Evolutionary conservation across 306 rosid genomes (phyloP).

Genomic region (Dalbergia oliveri): DNA sequence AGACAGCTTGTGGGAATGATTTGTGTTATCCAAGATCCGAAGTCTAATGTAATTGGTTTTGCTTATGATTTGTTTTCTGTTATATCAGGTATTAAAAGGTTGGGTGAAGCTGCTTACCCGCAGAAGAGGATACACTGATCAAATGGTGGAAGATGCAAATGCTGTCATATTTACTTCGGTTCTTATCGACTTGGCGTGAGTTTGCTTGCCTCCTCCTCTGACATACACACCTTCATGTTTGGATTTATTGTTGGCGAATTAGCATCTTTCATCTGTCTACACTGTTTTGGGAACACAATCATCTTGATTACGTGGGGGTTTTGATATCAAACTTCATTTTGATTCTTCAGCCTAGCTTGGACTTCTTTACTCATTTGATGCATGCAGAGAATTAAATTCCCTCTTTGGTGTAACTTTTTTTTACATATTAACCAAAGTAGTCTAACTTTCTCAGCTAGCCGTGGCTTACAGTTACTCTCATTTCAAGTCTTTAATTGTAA

Average conservation of each 20-base stretch:
- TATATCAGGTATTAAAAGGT: conserved; percentile 70
- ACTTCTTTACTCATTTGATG: not conserved
- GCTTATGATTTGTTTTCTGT: conserved; percentile 22
- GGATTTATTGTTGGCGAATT: conserved; percentile 8
- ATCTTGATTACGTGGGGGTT: not conserved
- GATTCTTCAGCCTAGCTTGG: not conserved
- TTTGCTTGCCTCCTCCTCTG: conserved; percentile 7
- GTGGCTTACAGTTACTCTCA: not conserved
- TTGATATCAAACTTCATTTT: not conserved
- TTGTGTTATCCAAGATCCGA: not conserved
- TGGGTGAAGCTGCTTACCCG: conserved; percentile 90
- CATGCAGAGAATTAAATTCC: not conserved
- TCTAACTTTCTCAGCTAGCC: not conserved
- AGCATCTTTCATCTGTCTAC: too few species aligned
- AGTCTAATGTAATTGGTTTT: not conserved
- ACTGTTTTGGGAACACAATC: not conserved
- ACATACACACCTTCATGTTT: not conserved
- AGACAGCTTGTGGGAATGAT: not conserved
- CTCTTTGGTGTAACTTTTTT: not conserved
- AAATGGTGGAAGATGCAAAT: conserved; percentile 95
- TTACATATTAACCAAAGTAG: not conserved
- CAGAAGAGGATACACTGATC: conserved; percentile 85
- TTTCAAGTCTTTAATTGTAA: too few species aligned
- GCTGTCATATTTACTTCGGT: conserved; percentile 67
- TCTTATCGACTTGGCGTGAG: conserved; percentile 86